Evolutionary conservation across 495 filamentous ascomycete species (phyloP).

Genomic region (Rostrohypoxylon terebratum): DNA sequence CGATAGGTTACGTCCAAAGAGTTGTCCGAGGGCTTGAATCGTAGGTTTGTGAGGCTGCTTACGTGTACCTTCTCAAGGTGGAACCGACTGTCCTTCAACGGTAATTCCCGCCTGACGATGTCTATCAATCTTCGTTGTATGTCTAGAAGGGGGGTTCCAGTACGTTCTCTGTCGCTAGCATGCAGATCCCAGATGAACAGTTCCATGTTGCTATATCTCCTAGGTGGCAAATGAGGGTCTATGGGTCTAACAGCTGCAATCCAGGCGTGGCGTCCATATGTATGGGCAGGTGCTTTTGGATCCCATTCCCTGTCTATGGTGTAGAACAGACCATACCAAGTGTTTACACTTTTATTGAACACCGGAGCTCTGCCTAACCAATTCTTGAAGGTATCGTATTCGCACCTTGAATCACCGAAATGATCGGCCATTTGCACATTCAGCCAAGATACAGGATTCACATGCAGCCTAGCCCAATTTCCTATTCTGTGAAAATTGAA

Average conservation of each 20-base stretch:
- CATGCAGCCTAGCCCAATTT: conserved; percentile 42
- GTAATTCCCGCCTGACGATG: conserved; percentile 41
- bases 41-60: conserved; percentile 42
- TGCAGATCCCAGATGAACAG: conserved; percentile 62
- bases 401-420: conserved; percentile 46
- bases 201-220: conserved; percentile 41
- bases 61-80: conserved; percentile 55
- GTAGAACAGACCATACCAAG: conserved; percentile 60
- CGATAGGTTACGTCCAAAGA: conserved; percentile 33
- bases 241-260: conserved; percentile 54
- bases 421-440: conserved; percentile 51
- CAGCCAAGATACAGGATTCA: conserved; percentile 55
- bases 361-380: conserved; percentile 49
- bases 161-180: conserved; percentile 32
- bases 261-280: conserved; percentile 55
- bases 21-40: conserved; percentile 14
- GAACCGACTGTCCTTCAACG: conserved; percentile 40
- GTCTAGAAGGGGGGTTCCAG: conserved; percentile 42
- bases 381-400: conserved; percentile 49
- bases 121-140: conserved; percentile 57
- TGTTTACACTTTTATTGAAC: conserved; percentile 45
- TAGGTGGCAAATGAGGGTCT: conserved; percentile 43
- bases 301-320: conserved; percentile 57
- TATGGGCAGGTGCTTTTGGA: conserved; percentile 27
- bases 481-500: background rate